Conservation (phyloP, 73 alveolate genomes). For the Breviolum minutum region DNA sequence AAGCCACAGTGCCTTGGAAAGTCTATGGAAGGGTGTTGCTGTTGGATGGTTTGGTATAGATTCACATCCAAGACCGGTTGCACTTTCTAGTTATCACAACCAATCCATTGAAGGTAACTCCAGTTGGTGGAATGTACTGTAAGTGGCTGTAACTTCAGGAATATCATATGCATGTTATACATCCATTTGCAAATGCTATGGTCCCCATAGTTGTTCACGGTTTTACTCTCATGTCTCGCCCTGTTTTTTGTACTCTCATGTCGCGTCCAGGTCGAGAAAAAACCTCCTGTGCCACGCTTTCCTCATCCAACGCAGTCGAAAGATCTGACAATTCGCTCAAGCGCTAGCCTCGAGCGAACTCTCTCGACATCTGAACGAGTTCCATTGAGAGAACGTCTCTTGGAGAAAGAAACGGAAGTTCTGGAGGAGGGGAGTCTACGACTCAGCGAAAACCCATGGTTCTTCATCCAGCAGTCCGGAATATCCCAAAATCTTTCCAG, state of each 20-base stretch:
- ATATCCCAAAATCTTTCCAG: too few relatives aligned
- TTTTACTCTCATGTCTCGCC: too few relatives aligned
- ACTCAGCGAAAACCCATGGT: neutral
- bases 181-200: too few relatives aligned
- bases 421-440: neutral
- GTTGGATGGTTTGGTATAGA: too few relatives aligned
- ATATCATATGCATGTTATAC: too few relatives aligned
- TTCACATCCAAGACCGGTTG: too few relatives aligned
- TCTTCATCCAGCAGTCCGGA: neutral
- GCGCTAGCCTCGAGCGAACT: neutral
- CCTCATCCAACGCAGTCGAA: neutral
- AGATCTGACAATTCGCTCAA: neutral
- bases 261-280: neutral
- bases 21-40: neutral
- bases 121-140: too few relatives aligned
- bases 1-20: neutral
- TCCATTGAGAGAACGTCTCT: slow-evolving; percentile 12
- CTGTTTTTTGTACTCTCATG: neutral
- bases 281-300: slow-evolving; percentile 55
- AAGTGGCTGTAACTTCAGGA: too few relatives aligned
- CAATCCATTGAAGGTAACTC: too few relatives aligned
- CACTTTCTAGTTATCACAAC: too few relatives aligned
- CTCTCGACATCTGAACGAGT: neutral
- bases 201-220: too few relatives aligned
- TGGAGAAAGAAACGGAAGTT: neutral